These are phyloP conservation scores for Fomitopsis schrenkii DNA, from an alignment of 1,284 basidiomycete genomes.

Conservation along the genomic window DNA sequence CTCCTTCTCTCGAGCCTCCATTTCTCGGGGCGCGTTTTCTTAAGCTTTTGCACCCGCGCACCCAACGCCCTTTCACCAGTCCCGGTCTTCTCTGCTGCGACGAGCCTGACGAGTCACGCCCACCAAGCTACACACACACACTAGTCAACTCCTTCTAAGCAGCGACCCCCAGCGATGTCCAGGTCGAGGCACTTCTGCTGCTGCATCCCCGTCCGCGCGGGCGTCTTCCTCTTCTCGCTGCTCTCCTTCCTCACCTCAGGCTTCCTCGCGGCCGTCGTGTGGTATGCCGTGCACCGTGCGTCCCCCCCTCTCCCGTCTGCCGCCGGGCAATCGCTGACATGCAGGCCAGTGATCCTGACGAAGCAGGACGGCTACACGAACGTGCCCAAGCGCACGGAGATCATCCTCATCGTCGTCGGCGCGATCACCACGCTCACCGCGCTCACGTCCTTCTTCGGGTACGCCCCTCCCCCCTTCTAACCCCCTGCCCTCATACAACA, in stretches of 20 bases:
- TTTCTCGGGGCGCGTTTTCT: no score
- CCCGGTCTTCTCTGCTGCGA: no score
- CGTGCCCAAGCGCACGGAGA: conserved; percentile 25
- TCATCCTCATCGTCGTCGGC: conserved; percentile 44
- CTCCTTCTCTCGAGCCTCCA: no score
- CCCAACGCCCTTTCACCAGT: no score
- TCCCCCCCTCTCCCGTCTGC: conserved; percentile 5
- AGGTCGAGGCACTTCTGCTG: conserved; percentile 44
- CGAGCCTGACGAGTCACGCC: no score
- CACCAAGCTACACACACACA: no score
- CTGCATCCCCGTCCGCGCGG: conserved; percentile 57
- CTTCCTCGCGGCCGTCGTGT: conserved; percentile 38
- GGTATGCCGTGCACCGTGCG: conserved; percentile 29
- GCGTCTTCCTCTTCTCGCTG: conserved; percentile 53
- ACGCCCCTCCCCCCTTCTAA: conserved; percentile 17
- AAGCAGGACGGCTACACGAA: conserved; percentile 13
- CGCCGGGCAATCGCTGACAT: neutral
- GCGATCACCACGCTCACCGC: conserved; percentile 44
- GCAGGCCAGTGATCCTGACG: conserved; percentile 16
- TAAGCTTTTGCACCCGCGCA: no score
- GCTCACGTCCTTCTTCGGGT: conserved; percentile 50
- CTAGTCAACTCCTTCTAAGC: neutral
- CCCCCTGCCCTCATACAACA: neutral
- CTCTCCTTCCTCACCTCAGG: conserved; percentile 39
- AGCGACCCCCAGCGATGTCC: conserved; percentile 9